Base-by-base conservation (phyloP, 2,329 filamentous ascomycete genomes). In the Calonectria naviculata region DNA sequence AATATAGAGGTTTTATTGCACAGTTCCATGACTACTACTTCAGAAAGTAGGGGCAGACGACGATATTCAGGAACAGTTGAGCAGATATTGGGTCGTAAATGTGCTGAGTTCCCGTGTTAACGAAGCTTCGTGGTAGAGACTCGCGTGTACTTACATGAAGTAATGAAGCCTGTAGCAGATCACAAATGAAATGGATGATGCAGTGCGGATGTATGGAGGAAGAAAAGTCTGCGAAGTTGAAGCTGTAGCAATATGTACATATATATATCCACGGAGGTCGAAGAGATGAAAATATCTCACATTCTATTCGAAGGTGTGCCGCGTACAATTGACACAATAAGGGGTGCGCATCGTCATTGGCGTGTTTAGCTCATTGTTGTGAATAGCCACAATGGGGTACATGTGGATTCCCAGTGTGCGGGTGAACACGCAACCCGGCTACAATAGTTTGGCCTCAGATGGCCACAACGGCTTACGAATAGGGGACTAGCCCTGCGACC, bases 321-420 rank as follows among this genome's bases (percentile, higher is more conserved):
- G 21, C 44, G 65, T 41, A 36, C 54, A 24, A 34, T 67, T 21
- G 52, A 17, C 42, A 62, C 54, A 67, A 67, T 61, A 61, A 44
- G 44, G 26, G 54, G 49, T 17, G 49, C n/a, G 24, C 17, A 61
- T 44, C 38, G 28, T 61, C 38, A 44, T 31, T 17, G 56, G 38
- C 28, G 26, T 29, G 36, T 5, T 61, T 41, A 61, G 36, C 17
- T 3, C 36, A 61, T 61, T 61, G 36, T 61, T 28, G 17, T 44
- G 24, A 61, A 61, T 61, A 44, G 38, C 56, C 36, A 61, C 56
- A 61, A 61, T 61, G 56, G 56, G 56, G 36, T 19, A 13, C 36
- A 24, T 29, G 56, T 61, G 36, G 56, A 24, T 42, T 42, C n/a
- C n/a, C 24, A 38, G n/a, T 41, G 36, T 41, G 31, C 17, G 24